Evolutionary conservation across 768 basidiomycete species (phyloP).

Genomic region (Termitomyces sp.): DNA sequence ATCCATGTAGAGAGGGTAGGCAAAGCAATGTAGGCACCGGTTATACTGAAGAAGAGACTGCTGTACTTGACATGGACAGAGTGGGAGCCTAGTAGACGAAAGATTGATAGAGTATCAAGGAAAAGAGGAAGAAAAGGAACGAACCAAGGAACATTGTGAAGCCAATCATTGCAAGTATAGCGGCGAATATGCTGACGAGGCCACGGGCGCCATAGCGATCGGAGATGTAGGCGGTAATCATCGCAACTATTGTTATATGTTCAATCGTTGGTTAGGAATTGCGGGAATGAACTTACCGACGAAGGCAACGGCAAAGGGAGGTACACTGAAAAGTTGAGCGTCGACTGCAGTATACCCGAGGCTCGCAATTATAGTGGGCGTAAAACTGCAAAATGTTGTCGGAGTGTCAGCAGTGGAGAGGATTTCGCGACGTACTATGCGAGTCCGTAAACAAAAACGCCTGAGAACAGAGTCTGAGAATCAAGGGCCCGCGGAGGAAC

Average conservation of each 20-base stretch:
- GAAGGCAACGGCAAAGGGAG: constrained; percentile 51
- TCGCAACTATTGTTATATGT: constrained; percentile 25
- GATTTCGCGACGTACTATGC: background rate
- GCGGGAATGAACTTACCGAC: constrained; percentile 32
- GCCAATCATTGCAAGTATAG: constrained; percentile 43
- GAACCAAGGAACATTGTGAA: constrained; percentile 55
- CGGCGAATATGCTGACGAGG: constrained; percentile 41
- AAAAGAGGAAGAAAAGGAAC: constrained; percentile 10
- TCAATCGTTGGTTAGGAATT: background rate
- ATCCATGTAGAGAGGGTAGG: constrained; percentile 58
- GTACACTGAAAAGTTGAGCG: constrained; percentile 64
- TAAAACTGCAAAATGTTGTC: background rate
- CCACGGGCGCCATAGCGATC: constrained; percentile 55
- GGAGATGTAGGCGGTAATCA: constrained; percentile 45
- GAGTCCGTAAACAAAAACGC: background rate
- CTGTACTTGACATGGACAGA: constrained; percentile 45
- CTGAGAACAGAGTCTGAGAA: background rate
- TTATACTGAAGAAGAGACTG: constrained; percentile 53
- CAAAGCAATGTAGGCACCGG: constrained; percentile 51
- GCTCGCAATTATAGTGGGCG: constrained; percentile 15
- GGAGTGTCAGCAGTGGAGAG: too few species aligned
- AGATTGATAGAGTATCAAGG: background rate
- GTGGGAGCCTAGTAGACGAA: constrained; percentile 29
- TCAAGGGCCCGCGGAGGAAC: background rate
- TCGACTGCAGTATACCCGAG: constrained; percentile 54